Conservation (phyloP, 2,329 filamentous ascomycete species). For the Claviceps paspali region DNA sequence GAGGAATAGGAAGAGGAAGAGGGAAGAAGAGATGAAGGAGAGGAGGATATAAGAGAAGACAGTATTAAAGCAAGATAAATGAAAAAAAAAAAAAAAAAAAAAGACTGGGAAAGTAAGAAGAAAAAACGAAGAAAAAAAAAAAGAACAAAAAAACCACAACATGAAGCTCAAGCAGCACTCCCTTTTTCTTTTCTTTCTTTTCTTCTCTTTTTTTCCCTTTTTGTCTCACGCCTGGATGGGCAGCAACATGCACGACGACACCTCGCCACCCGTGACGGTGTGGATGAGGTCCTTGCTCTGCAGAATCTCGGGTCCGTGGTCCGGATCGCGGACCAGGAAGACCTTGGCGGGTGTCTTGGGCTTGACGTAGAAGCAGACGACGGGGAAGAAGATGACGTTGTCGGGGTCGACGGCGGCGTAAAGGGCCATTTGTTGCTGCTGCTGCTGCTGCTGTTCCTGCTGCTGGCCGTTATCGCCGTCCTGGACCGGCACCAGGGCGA, state of each 20-base stretch:
- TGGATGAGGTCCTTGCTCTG: constrained; percentile 10
- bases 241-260: constrained; percentile 6
- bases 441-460: not conserved
- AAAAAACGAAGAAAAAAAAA: no score
- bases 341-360: constrained; percentile 9
- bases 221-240: constrained; percentile 1
- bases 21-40: no score
- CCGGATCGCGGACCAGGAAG: constrained; percentile 14
- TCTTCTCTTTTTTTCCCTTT: no score
- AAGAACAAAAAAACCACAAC: no score
- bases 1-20: no score
- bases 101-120: no score
- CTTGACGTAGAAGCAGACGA: constrained; percentile 15
- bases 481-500: constrained; percentile 9
- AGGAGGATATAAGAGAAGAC: no score
- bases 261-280: constrained; percentile 14
- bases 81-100: no score
- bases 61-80: no score
- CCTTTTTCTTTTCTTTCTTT: not conserved
- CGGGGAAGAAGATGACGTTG: constrained; percentile 13
- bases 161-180: no score
- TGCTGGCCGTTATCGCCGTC: constrained; percentile 2
- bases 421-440: constrained; percentile 5
- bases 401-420: constrained; percentile 11
- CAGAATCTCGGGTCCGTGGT: constrained; percentile 10